Evolutionary conservation across 805 yeast species (phyloP).

Genomic region (Kurtzmaniella cleridarum): DNA sequence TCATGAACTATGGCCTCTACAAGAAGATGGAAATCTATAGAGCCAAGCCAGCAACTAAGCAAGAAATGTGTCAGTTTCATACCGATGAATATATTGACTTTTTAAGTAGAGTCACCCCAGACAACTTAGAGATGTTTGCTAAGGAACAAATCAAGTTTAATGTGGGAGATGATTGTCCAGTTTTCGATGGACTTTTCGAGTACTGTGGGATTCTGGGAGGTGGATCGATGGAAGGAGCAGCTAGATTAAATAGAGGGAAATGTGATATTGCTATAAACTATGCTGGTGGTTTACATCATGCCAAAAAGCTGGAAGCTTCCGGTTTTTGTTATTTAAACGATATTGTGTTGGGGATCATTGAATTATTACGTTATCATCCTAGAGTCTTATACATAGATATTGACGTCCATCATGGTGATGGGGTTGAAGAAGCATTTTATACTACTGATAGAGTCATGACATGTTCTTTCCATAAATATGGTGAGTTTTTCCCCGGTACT

Average conservation of each 20-base stretch:
- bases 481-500: constrained; percentile 96
- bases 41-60: constrained; percentile 96
- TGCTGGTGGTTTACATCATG: constrained; percentile 97
- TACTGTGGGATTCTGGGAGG: constrained; percentile 89
- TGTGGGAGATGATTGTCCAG: constrained; percentile 96
- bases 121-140: constrained; percentile 78
- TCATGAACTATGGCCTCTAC: constrained; percentile 95
- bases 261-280: constrained; percentile 95
- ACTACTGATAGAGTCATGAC: constrained; percentile 96
- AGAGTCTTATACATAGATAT: constrained; percentile 91
- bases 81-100: constrained; percentile 97
- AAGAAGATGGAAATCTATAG: constrained; percentile 96
- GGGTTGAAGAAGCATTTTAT: constrained; percentile 96
- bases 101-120: constrained; percentile 85
- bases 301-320: constrained; percentile 91
- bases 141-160: constrained; percentile 89
- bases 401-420: constrained; percentile 97
- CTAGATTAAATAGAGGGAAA: constrained; percentile 77
- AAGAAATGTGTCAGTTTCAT: constrained; percentile 97
- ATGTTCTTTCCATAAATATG: constrained; percentile 92
- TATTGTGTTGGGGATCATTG: constrained; percentile 84
- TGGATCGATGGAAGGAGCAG: constrained; percentile 91
- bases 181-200: constrained; percentile 91
- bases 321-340: constrained; percentile 96
- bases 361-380: constrained; percentile 82